Conservation (phyloP, 2,329 filamentous ascomycete species). For the Nigrospora oryzae region DNA sequence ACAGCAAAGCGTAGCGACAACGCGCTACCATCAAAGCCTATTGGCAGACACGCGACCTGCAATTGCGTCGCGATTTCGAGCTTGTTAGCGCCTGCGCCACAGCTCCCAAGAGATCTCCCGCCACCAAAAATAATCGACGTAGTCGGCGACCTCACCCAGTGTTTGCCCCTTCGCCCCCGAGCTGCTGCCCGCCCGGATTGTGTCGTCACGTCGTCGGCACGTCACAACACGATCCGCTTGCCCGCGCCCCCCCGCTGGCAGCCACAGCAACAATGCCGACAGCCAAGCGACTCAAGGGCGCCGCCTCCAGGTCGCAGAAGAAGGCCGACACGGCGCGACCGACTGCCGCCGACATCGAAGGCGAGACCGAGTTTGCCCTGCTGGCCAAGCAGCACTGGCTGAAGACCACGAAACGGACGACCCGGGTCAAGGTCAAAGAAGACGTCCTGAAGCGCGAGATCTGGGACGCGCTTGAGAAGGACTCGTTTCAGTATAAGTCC, state of each 20-base stretch:
- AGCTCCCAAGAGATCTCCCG: no score
- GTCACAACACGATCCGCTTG: no score
- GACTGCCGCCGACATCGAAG: conserved; percentile 60
- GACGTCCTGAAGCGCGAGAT: conserved; percentile 80
- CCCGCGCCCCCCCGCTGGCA: no score
- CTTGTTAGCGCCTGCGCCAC: no score
- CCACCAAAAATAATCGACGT: no score
- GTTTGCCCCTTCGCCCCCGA: no score
- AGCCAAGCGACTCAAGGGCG: conserved; percentile 48
- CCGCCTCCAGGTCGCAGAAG: conserved; percentile 31
- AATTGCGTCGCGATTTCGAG: no score
- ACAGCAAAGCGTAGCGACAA: no score
- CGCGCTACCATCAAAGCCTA: no score
- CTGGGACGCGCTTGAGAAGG: conserved; percentile 81
- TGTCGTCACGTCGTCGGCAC: background rate
- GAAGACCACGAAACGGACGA: conserved; percentile 48
- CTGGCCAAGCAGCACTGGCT: conserved; percentile 84
- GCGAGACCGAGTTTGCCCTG: conserved; percentile 63
- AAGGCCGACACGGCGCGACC: conserved; percentile 40
- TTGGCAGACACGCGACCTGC: no score
- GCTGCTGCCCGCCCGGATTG: no score
- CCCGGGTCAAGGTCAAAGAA: conserved; percentile 68
- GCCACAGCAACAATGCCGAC: conserved; percentile 38
- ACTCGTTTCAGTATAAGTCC: conserved; percentile 68
- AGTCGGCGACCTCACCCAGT: no score